Percentiles rank a stretch among this genome's conserved stretches.
Conservation (phyloP, 2,329 filamentous ascomycete species). For the Sporothrix variecibatus region DNA sequence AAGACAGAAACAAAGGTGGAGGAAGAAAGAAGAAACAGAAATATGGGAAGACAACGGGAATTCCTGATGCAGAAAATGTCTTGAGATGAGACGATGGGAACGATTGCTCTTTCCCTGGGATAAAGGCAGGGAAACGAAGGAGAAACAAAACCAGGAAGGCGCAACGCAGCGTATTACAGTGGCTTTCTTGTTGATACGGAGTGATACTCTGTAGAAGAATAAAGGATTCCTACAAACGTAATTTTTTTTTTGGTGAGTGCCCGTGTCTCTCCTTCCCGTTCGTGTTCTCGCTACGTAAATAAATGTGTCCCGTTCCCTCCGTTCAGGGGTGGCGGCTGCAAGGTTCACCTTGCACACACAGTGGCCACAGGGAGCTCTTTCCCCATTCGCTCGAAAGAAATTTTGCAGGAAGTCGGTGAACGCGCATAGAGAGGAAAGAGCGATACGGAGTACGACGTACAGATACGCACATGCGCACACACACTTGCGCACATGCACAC, state of each 20-base stretch:
- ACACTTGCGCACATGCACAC: neutral
- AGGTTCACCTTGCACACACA: slow-evolving; percentile 9
- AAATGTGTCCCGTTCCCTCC: slow-evolving; percentile 10
- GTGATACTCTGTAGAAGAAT: neutral
- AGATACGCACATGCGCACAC: neutral
- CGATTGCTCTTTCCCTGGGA: slow-evolving; percentile 23
- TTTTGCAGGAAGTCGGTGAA: neutral
- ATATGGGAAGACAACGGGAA: neutral
- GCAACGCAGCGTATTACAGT: slow-evolving; percentile 3
- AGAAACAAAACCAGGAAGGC: slow-evolving; percentile 21
- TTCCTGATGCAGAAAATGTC: slow-evolving; percentile 18
- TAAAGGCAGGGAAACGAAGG: slow-evolving; percentile 6
- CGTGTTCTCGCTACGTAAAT: neutral
- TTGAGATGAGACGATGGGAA: slow-evolving; percentile 20
- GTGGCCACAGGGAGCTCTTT: slow-evolving; percentile 1
- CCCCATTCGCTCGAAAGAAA: neutral
- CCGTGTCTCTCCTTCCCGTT: neutral
- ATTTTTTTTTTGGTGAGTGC: neutral
- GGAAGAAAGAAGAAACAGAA: neutral
- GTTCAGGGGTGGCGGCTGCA: slow-evolving; percentile 16
- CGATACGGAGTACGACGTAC: neutral
- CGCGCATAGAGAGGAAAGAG: neutral
- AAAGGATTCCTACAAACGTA: slow-evolving; percentile 10
- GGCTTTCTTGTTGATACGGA: slow-evolving; percentile 18
- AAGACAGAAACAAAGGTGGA: slow-evolving; percentile 9